phyloP scores from a whole-genome alignment of 768 basidiomycete species.

The Tulasnella sp. region DNA sequence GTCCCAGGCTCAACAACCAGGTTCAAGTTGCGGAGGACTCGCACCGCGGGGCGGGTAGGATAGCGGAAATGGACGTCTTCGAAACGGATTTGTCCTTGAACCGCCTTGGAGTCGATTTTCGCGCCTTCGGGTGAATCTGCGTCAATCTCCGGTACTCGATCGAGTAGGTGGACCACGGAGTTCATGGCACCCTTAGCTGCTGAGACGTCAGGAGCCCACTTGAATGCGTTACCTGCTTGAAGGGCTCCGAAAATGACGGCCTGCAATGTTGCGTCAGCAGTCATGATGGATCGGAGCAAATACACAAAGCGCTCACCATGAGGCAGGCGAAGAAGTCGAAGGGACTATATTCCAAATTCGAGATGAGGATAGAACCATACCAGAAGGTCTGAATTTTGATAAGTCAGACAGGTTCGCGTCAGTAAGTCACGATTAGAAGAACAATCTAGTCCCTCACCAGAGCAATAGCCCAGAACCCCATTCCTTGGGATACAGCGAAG shows the following conservation, averaged over 20 bases:
- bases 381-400: slow-evolving; percentile 46
- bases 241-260: slow-evolving; percentile 77
- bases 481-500: slow-evolving; percentile 74
- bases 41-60: slow-evolving; percentile 44
- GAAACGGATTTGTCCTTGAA: slow-evolving; percentile 45
- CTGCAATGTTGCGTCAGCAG: slow-evolving; percentile 45
- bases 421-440: background rate
- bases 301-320: slow-evolving; percentile 54
- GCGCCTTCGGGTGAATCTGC: slow-evolving; percentile 47
- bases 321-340: slow-evolving; percentile 73
- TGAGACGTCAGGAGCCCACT: slow-evolving; percentile 47
- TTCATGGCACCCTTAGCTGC: slow-evolving; percentile 47
- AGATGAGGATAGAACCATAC: slow-evolving; percentile 69
- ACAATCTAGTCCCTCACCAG: slow-evolving; percentile 48
- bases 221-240: slow-evolving; percentile 48
- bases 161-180: slow-evolving; percentile 46
- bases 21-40: slow-evolving; percentile 41
- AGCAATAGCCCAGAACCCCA: slow-evolving; percentile 79
- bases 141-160: slow-evolving; percentile 42
- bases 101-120: slow-evolving; percentile 47
- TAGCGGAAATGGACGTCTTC: slow-evolving; percentile 46
- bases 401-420: slow-evolving; percentile 44
- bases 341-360: slow-evolving; percentile 56
- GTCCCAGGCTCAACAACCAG: slow-evolving; percentile 33
- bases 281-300: too few species aligned